These are phyloP conservation scores for Calonectria honghensis DNA, from an alignment of 2,329 filamentous ascomycete genomes.

Conservation along the genomic window DNA sequence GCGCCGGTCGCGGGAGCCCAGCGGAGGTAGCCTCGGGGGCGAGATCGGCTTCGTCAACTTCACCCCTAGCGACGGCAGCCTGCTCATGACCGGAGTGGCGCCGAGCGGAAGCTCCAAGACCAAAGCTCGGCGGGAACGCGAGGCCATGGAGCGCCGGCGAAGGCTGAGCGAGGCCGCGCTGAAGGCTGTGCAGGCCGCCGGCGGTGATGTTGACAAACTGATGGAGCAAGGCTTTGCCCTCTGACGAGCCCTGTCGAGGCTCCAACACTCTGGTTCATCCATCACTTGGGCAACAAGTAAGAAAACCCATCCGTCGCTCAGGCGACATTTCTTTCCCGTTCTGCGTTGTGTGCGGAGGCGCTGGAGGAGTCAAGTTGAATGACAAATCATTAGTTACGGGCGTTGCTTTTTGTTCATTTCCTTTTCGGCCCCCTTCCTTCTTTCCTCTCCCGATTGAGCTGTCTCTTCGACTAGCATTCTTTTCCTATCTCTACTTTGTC, in stretches of 20 bases:
- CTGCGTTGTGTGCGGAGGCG: conserved; percentile 21
- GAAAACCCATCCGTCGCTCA: not conserved
- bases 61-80: conserved; percentile 85
- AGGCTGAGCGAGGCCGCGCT: conserved; percentile 81
- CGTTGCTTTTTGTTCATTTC: conserved; percentile 20
- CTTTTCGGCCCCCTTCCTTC: not conserved
- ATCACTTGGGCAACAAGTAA: not conserved
- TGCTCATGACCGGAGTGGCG: conserved; percentile 92
- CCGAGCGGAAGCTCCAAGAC: conserved; percentile 95
- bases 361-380: conserved; percentile 32
- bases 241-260: conserved; percentile 43
- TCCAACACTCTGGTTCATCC: not conserved
- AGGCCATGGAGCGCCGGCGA: conserved; percentile 85
- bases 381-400: not conserved
- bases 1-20: conserved; percentile 61
- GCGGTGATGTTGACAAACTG: conserved; percentile 77
- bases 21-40: conserved; percentile 55
- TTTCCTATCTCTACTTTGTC: conserved; percentile 7
- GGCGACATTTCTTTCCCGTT: conserved; percentile 1
- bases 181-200: conserved; percentile 81
- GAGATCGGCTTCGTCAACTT: conserved; percentile 88
- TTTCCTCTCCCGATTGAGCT: not conserved
- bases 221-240: conserved; percentile 70
- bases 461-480: not conserved
- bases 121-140: conserved; percentile 92